Percentiles rank a stretch among this genome's conserved stretches.
These are phyloP conservation scores for Elsinoe batatas DNA, from an alignment of 2,329 filamentous ascomycete genomes.

Conservation along the genomic window DNA sequence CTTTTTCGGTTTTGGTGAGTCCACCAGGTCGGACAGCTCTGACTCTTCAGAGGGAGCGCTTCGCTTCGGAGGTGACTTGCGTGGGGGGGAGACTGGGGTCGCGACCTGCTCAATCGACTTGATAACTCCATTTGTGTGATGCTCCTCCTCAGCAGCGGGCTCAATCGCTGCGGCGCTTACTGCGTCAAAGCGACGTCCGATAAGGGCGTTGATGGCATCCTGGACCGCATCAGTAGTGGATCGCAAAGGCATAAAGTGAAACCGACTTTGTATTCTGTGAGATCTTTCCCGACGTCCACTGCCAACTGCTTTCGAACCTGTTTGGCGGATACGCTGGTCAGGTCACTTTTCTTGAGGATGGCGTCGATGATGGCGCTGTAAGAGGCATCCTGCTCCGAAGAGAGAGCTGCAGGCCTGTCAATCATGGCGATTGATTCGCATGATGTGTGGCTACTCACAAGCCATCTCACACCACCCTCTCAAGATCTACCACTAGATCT, in stretches of 20 bases:
- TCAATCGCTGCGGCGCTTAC: constrained; percentile 23
- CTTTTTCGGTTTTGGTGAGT: constrained; percentile 37
- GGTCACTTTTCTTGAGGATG: constrained; percentile 50
- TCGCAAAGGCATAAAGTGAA: neutral
- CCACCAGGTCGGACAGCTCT: constrained; percentile 32
- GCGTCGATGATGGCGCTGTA: constrained; percentile 46
- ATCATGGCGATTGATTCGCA: neutral
- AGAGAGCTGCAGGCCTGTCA: neutral
- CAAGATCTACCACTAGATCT: constrained; percentile 3
- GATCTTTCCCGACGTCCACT: constrained; percentile 50
- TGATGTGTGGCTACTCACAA: neutral
- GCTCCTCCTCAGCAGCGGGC: constrained; percentile 23
- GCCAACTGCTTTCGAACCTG: constrained; percentile 55
- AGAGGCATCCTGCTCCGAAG: constrained; percentile 11
- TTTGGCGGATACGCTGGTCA: constrained; percentile 57
- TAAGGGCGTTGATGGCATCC: constrained; percentile 38
- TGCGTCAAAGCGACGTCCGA: constrained; percentile 42
- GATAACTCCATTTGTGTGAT: constrained; percentile 29
- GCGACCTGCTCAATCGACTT: constrained; percentile 17
- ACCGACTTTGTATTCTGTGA: constrained; percentile 51
- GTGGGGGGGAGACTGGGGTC: constrained; percentile 15
- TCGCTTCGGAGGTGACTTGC: constrained; percentile 31
- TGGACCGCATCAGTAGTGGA: constrained; percentile 21
- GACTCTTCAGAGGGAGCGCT: constrained; percentile 28
- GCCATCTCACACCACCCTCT: neutral